phyloP scores from a whole-genome alignment of 23 red algal genomes.

The Gracilaria caudata region DNA sequence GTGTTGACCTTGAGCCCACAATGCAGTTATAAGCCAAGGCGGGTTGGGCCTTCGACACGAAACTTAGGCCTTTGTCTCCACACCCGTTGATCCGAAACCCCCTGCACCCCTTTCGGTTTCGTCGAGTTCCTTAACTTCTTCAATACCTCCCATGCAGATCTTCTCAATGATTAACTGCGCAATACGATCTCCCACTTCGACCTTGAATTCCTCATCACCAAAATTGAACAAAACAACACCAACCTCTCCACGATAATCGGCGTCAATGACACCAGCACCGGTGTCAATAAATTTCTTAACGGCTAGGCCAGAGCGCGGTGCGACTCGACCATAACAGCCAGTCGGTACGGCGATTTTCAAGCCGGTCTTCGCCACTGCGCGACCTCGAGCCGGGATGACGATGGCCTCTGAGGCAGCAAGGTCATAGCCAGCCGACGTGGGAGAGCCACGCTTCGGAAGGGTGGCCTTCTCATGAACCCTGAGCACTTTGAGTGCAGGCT shows the following conservation, averaged over 20 bases:
- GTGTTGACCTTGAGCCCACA: too few relatives aligned
- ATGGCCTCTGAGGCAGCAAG: conserved; percentile 51
- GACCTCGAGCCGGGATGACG: conserved; percentile 66
- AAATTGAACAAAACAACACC: conserved; percentile 93
- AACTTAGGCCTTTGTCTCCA: conserved; percentile 24
- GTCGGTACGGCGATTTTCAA: conserved; percentile 77
- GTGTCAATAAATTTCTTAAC: conserved; percentile 81
- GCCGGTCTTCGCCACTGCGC: conserved; percentile 80
- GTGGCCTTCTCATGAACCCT: conserved; percentile 52
- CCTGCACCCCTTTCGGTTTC: conserved; percentile 76
- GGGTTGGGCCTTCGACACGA: neutral
- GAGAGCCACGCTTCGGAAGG: conserved; percentile 60
- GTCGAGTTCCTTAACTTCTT: conserved; percentile 73
- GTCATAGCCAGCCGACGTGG: conserved; percentile 85
- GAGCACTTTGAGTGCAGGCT: conserved; percentile 61
- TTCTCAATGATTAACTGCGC: conserved; percentile 91
- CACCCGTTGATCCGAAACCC: conserved; percentile 89
- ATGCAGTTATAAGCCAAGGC: neutral
- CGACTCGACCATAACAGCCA: conserved; percentile 81
- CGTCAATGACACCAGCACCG: conserved; percentile 92
- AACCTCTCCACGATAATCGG: conserved; percentile 87
- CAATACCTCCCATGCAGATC: conserved; percentile 66
- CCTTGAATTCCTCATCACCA: conserved; percentile 71
- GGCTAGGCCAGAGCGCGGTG: conserved; percentile 85
- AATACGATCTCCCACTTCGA: conserved; percentile 73